Percentiles rank a stretch among this genome's conserved stretches.
These are phyloP conservation scores for Fusarium succisae DNA, from an alignment of 2,329 filamentous ascomycete genomes.

Conservation along the genomic window DNA sequence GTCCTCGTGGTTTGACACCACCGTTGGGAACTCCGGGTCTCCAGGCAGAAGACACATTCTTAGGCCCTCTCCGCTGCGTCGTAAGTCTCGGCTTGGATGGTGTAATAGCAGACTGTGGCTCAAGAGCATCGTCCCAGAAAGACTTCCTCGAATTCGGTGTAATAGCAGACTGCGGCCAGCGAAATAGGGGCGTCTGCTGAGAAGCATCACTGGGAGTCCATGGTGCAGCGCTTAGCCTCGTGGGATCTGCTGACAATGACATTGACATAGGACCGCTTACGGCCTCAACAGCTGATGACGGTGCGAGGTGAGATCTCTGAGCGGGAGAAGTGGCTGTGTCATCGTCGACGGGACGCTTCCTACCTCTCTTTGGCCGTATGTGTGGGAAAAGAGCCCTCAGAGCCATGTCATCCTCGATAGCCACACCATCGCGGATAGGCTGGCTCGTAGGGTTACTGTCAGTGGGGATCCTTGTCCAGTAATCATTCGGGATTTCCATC, in stretches of 20 bases:
- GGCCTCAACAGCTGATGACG: constrained; percentile 55
- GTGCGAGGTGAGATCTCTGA: constrained; percentile 71
- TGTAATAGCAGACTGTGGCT: constrained; percentile 79
- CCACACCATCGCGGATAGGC: constrained; percentile 80
- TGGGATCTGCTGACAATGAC: constrained; percentile 56
- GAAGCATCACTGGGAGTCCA: constrained; percentile 43
- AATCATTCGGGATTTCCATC: constrained; percentile 78
- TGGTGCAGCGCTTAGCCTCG: constrained; percentile 48
- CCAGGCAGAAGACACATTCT: constrained; percentile 92
- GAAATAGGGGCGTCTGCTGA: constrained; percentile 69
- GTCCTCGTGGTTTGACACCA: constrained; percentile 77
- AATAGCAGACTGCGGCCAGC: constrained; percentile 82
- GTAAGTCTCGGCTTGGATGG: constrained; percentile 64
- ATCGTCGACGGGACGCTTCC: constrained; percentile 71
- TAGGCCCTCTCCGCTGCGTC: constrained; percentile 74
- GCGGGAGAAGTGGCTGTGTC: constrained; percentile 59
- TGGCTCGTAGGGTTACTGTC: constrained; percentile 70
- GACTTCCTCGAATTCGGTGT: constrained; percentile 67
- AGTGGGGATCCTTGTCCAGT: constrained; percentile 80
- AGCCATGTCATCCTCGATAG: constrained; percentile 87
- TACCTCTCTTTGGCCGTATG: constrained; percentile 69
- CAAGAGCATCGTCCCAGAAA: constrained; percentile 66
- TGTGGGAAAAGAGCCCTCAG: constrained; percentile 85
- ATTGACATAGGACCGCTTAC: constrained; percentile 50
- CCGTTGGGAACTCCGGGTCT: constrained; percentile 69